A percentile compares a stretch with the other conserved stretches of the same genome.
These are phyloP conservation scores for Chrysosporium queenslandicum DNA, from an alignment of 2,329 filamentous ascomycete genomes.

Conservation along the genomic window DNA sequence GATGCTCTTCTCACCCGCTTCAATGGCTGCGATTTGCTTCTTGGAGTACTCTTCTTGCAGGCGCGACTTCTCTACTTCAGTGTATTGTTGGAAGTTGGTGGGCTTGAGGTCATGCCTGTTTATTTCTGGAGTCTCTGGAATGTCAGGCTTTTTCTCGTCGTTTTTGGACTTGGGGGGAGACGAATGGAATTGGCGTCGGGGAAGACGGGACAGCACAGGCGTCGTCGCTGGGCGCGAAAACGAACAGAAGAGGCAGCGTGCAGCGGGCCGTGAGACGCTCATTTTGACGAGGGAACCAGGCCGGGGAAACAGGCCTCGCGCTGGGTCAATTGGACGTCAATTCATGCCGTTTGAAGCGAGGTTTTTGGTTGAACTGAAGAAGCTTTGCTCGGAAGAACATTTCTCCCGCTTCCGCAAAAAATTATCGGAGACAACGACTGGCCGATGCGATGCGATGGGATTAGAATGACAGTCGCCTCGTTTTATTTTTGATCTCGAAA, in stretches of 20 bases:
- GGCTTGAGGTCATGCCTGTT: conserved; percentile 20
- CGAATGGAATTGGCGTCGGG: conserved; percentile 42
- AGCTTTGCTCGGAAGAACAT: conserved; percentile 8
- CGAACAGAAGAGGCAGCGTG: conserved; percentile 43
- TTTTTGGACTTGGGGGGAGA: conserved; percentile 30
- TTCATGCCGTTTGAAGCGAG: not conserved
- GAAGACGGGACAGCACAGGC: conserved; percentile 32
- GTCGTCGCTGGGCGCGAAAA: conserved; percentile 29
- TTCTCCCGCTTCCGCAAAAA: not conserved
- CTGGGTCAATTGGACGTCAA: not conserved
- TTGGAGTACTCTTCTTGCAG: conserved; percentile 63
- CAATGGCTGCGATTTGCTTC: conserved; percentile 70
- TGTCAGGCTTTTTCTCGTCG: conserved; percentile 21
- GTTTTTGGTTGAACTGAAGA: not conserved
- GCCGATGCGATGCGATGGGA: no score
- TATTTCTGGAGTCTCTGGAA: conserved; percentile 21
- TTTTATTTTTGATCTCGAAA: not conserved
- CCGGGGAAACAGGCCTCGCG: not conserved
- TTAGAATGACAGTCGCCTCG: no score
- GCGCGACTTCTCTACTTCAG: conserved; percentile 51
- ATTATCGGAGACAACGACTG: no score
- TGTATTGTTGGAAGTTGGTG: conserved; percentile 49
- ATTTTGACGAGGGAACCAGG: conserved; percentile 27
- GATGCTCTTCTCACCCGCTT: conserved; percentile 69
- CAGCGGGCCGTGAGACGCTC: conserved; percentile 41